These are phyloP conservation scores for Myotisia sp. DNA, from an alignment of 2,329 filamentous ascomycete genomes.

Conservation along the genomic window DNA sequence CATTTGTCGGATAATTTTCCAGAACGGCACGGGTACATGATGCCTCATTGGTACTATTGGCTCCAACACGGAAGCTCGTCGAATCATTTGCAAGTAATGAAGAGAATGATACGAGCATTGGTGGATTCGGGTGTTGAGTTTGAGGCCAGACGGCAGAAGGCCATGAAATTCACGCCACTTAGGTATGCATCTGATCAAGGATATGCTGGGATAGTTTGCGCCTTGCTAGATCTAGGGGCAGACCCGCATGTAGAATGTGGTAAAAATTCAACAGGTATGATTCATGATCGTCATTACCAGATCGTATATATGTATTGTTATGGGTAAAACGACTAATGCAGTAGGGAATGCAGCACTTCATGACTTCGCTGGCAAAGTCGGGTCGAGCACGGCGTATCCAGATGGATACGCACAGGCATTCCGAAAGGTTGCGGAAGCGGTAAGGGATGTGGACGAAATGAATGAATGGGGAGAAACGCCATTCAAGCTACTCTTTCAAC, in stretches of 20 bases:
- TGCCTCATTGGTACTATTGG: constrained; percentile 20
- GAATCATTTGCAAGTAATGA: constrained; percentile 13
- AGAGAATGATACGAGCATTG: constrained; percentile 10
- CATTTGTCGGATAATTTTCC: constrained; percentile 14
- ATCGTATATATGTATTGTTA: too few relatives aligned
- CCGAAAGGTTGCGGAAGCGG: too few relatives aligned
- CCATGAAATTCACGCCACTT: constrained; percentile 14
- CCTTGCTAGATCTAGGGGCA: constrained; percentile 14
- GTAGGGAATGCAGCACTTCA: too few relatives aligned
- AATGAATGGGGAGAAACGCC: too few relatives aligned
- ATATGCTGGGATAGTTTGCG: constrained; percentile 16
- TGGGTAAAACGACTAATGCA: too few relatives aligned
- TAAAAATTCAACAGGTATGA: constrained; percentile 12
- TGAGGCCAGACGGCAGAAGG: constrained; percentile 11
- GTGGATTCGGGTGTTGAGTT: constrained; percentile 11
- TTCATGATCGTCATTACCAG: too few relatives aligned
- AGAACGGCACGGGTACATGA: constrained; percentile 16
- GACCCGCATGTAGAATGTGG: constrained; percentile 8
- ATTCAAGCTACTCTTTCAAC: too few relatives aligned
- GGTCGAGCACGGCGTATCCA: too few relatives aligned
- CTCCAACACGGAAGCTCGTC: constrained; percentile 18
- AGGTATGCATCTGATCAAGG: constrained; percentile 16
- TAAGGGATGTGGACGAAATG: too few relatives aligned
- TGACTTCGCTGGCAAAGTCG: too few relatives aligned
- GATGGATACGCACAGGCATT: too few relatives aligned